A percentile compares a stretch with the other conserved stretches of the same genome.
phyloP scores from a whole-genome alignment of 108 stramenopile species.

The Epithemia pelagica region DNA sequence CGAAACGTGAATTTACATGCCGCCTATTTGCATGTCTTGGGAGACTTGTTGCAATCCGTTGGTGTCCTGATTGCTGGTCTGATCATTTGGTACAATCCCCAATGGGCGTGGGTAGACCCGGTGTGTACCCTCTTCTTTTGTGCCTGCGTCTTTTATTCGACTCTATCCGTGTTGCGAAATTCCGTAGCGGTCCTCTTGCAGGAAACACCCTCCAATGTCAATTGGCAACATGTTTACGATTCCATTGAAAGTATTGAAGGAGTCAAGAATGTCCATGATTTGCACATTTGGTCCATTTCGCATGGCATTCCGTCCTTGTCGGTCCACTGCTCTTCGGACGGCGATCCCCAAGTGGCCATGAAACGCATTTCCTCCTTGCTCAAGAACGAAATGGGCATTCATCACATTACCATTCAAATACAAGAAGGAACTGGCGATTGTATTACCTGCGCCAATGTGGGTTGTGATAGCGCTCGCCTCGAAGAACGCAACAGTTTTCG shows the following conservation, averaged over 20 bases:
- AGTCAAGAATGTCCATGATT: constrained; percentile 80
- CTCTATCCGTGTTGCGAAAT: constrained; percentile 56
- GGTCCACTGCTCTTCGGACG: constrained; percentile 30
- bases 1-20: constrained; percentile 50
- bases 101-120: constrained; percentile 85
- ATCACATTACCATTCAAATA: constrained; percentile 62
- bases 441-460: constrained; percentile 30
- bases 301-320: constrained; percentile 48
- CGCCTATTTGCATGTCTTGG: constrained; percentile 91
- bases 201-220: constrained; percentile 78
- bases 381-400: constrained; percentile 28
- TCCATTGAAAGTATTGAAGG: constrained; percentile 48
- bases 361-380: not conserved
- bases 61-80: constrained; percentile 88
- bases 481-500: not conserved
- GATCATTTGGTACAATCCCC: constrained; percentile 83
- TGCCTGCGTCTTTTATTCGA: constrained; percentile 76
- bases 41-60: constrained; percentile 88
- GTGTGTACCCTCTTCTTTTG: constrained; percentile 90
- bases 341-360: not conserved
- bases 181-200: constrained; percentile 82
- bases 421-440: constrained; percentile 36
- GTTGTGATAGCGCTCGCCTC: not conserved
- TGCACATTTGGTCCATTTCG: constrained; percentile 88
- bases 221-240: constrained; percentile 49